These are phyloP conservation scores for Tulasnella sp. DNA, from an alignment of 768 basidiomycete genomes.

Conservation along the genomic window DNA sequence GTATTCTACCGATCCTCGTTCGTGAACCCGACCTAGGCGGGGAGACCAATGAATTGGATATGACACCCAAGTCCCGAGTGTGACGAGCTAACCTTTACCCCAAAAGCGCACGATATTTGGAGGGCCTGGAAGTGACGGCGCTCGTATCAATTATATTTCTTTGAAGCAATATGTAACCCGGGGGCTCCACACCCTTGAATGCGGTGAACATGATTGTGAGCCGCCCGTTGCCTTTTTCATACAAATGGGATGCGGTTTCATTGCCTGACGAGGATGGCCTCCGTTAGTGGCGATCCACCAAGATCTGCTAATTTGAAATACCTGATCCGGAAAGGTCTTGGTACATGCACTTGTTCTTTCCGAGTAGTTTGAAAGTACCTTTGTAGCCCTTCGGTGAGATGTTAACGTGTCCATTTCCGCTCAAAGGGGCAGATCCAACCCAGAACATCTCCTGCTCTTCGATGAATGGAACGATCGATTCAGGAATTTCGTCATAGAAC, in stretches of 20 bases:
- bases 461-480: constrained; percentile 46
- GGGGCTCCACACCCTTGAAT: constrained; percentile 37
- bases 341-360: constrained; percentile 53
- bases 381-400: constrained; percentile 52
- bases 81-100: constrained; percentile 38
- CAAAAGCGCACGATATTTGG: constrained; percentile 51
- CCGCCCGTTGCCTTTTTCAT: constrained; percentile 43
- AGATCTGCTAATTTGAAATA: constrained; percentile 39
- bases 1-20: constrained; percentile 55
- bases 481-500: constrained; percentile 47
- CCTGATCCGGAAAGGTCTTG: constrained; percentile 51
- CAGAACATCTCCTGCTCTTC: constrained; percentile 56
- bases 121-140: constrained; percentile 21
- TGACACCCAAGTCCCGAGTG: not conserved
- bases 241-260: constrained; percentile 45
- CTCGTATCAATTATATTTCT: not conserved
- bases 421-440: constrained; percentile 57
- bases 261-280: constrained; percentile 30
- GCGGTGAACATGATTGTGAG: constrained; percentile 53
- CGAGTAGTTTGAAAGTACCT: constrained; percentile 50
- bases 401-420: constrained; percentile 49
- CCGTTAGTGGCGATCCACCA: constrained; percentile 11
- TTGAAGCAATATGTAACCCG: not conserved
- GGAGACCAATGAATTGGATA: not conserved
- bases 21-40: constrained; percentile 45